These are phyloP conservation scores for Pyrus bretschneideri DNA, from an alignment of 306 rosid genomes.

Conservation along the genomic window DNA sequence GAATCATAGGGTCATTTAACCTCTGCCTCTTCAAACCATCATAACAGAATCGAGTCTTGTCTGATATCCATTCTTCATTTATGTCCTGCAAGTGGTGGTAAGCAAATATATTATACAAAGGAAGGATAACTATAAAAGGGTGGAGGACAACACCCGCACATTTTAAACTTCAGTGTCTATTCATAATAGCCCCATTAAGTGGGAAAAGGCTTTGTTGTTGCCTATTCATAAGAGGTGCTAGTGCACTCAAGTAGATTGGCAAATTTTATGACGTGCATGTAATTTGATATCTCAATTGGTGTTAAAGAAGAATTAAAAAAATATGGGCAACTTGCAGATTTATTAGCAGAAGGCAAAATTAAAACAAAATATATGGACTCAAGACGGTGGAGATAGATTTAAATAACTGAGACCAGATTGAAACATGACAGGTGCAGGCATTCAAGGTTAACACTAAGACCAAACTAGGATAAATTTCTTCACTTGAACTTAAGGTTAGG, in stretches of 20 bases:
- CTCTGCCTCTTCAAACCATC: conserved; percentile 99
- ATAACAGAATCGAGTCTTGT: conserved; percentile 93
- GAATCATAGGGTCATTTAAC: conserved; percentile 95
- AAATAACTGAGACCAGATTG: not conserved
- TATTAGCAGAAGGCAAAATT: not conserved
- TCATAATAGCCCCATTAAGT: not conserved
- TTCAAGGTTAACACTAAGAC: not conserved
- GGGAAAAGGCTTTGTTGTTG: too few species aligned
- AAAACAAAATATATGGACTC: not conserved
- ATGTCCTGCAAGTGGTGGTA: conserved; percentile 55
- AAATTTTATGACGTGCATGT: not conserved
- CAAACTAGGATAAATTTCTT: not conserved
- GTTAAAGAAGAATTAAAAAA: not conserved
- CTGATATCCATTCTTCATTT: conserved; percentile 99
- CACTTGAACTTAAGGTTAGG: not conserved
- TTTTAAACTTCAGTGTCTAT: not conserved
- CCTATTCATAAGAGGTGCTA: not conserved
- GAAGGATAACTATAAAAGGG: not conserved
- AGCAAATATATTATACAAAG: not conserved
- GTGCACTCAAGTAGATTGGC: not conserved
- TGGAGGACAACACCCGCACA: not conserved
- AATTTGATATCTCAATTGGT: not conserved
- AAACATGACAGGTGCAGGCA: not conserved
- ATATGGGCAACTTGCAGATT: not conserved
- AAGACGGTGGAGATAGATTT: not conserved